Evolutionary conservation across 2,329 filamentous ascomycete species (phyloP), one percentile per base, ranked within the genome.

Genomic region (Apiospora pterosperma): DNA sequence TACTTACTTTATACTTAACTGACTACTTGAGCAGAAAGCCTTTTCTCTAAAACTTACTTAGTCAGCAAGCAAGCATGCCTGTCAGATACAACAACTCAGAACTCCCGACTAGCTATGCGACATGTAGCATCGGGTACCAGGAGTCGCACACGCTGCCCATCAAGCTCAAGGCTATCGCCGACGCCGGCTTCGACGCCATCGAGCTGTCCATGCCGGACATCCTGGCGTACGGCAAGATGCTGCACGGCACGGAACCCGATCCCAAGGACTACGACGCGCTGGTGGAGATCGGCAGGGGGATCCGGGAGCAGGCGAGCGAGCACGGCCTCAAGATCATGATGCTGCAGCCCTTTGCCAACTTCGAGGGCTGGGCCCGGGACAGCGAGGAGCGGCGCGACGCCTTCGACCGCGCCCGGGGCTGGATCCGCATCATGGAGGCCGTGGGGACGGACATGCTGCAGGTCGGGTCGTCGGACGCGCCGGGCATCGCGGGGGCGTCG

Each of bases 131-230:
- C 59, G 73, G 73, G 6, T 70, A 75, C 65, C 71, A 69, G 25
- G 69, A 70, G 10, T 67, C 70, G 2, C 82, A 85, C 65, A 85
- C 83, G 1, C 81, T 91, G 0, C 84, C 84, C 42, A 78, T 85
- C 52, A 90, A 89, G 68, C 80, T 91, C 12, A 76, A 83, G 52
- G 87, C 88, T 48, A 87, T 93, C 68, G 80, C 87, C n/a, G 78
- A 79, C 1, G 88, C 86, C 1, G 89, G 88, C 2, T 92, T 93
- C 74, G 78, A 82, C 12, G 90, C 83, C 16, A 88, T 94, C 65
- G 92, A 94, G 76, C 84, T 94, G 8, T 88, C 88, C 0, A 92
- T 93, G 78, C 89, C 90, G 0, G 90, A 94, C 69, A 85, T 95
- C 2, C 75, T 90, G 12, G 77, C 84, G 6, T 92, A 90, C 69